Evolutionary conservation across 202 grass and related monocot genomes (phyloP), one percentile per base, ranked within the genome.

Genomic region (Musa balbisiana): DNA sequence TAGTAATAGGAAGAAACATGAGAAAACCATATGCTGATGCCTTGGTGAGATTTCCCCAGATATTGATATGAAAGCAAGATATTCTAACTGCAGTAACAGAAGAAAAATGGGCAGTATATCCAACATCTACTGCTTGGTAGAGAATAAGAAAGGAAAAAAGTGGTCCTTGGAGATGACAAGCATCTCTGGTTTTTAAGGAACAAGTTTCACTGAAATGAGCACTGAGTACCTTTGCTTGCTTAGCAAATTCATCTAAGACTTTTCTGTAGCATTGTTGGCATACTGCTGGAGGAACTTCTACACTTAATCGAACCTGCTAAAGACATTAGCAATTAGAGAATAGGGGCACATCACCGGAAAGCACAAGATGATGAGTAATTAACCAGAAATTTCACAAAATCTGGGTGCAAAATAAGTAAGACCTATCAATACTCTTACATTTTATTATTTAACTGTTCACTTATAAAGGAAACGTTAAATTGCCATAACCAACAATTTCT

Each of bases 261-360:
- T 77, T 67, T 79, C 82, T 83, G 75, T 94, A 94, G 27, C 94
- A 94, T 22, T 91, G 81, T 53, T 84, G 83, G 51, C 84, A 89
- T 74, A 98, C 81, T 13, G 83, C 84, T 53, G 87, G 70, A 49
- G 94, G 91, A 79, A 98, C 94, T 75, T 94, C 91, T 72, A 98
- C 91, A 51, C 74, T 94, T 77, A 98, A 92, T 59, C 85, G 85
- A 51, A 98, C 83, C 94, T 98, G 88, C 50, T 52, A 85, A 82
- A 12, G 12, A 13, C 49, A 79, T 10, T 27, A 83, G 3, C 72
- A 62, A 26, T 80, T 72, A 80, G 11, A 12, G 2, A 64, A 88
- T 19, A 69, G 27, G 69, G 16, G 75, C 69, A 29, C 43, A 79
- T 14, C 10, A 70, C 27, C 6, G 51, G 49, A 20, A 33, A 43